Base-by-base conservation (phyloP, 371 early-diverging fungal species). In the Mortierella sp. region DNA sequence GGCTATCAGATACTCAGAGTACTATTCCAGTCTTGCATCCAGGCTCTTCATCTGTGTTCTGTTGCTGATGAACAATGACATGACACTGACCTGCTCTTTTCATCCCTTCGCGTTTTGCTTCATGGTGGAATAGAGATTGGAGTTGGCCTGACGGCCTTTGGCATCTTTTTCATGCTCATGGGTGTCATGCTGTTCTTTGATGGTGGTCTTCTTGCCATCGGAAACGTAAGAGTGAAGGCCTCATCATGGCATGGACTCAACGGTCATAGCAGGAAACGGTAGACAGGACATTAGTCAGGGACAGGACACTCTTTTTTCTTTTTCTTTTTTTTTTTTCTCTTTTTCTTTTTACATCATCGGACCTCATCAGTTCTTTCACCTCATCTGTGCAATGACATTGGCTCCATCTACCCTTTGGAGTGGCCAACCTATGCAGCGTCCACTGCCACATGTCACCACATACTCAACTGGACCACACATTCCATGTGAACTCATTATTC, bases 101-200 rank as follows among this genome's bases (percentile, higher is more conserved):
- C 26, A 26, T 16, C 43, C 23, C 18, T 66, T 43, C 21, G 5
- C 29, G 26, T 53, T 62, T 25, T 46, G 18, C 57, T 68, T 37
- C 9, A 9, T 37, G 5, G 37, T 3, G 9, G 3, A 37, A 37
- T 84, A 93, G 93, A 97, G 75, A 94, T 96, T 68, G 98, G 98
- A 66, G 96, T 95, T 43, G 97, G 95, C 14, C 77, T 97, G 67
- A 94, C 96, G 18, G 95, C 93, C 14, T 94, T 93, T 82, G 98
- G 98, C 18, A 74, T 91, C 25, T 89, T 93, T 62, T 94, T 96
- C 75, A 95, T 95, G 90, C 75, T 93, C 4, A 81, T 96, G 61
- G 98, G 98, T n/a, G 90, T 96, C n/a, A 50, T 96, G 61, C 75
- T 96, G 66, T 87, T 97, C 70, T 96, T 97, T 83, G 97, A 97